Conservation (phyloP, 2,329 filamentous ascomycete genomes). For the Calonectria crousiana region DNA sequence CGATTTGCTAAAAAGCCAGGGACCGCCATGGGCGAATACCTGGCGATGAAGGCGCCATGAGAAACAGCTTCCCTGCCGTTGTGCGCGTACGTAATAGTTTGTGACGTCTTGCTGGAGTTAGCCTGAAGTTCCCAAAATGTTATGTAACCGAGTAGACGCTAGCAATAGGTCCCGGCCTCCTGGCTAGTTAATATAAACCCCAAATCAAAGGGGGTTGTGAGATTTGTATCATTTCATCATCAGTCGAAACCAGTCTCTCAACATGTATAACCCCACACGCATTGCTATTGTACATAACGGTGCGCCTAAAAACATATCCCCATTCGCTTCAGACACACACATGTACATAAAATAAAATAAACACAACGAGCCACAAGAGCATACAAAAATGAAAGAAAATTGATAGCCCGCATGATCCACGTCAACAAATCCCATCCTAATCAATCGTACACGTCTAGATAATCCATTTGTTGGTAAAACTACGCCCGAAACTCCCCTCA, state of each 20-base stretch:
- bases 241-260: background rate
- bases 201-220: background rate
- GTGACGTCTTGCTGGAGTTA: background rate
- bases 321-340: background rate
- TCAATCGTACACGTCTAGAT: background rate
- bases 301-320: no score
- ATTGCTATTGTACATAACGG: background rate
- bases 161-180: background rate
- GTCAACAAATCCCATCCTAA: background rate
- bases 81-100: background rate
- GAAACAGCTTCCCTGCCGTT: background rate
- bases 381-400: background rate
- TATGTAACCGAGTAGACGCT: background rate
- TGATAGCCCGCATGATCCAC: background rate
- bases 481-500: conserved; percentile 17
- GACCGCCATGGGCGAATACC: background rate
- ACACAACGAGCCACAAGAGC: background rate
- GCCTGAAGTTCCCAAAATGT: no score
- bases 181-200: background rate
- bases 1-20: background rate
- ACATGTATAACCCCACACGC: background rate
- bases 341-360: background rate
- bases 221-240: background rate
- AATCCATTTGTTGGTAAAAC: background rate
- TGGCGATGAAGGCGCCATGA: background rate